Base-by-base conservation (phyloP, 2,329 filamentous ascomycete genomes). In the Cryoendolithus antarcticus region DNA sequence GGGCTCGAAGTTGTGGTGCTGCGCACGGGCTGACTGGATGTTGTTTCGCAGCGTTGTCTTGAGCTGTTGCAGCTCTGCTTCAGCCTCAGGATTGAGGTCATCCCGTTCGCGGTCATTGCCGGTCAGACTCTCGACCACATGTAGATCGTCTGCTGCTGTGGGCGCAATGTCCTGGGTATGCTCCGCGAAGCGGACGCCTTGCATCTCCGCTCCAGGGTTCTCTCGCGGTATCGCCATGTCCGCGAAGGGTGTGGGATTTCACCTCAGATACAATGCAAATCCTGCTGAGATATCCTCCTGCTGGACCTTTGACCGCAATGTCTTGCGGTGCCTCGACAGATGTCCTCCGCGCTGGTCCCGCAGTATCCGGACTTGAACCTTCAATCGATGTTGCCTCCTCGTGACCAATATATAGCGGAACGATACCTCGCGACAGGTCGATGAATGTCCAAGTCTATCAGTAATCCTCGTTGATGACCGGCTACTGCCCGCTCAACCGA, bases 1-100 rank as follows among this genome's bases (percentile, higher is more conserved):
- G 28, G 89, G 81, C 58, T 95, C 88, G 55, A 88, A 96, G 32
- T 82, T 79, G 62, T 86, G 93, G 57, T 86, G 84, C 57, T 82
- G 82, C 69, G 93, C 76, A 47, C 88, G 77, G 41, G 77, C 74
- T 52, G 88, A 81, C 64, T 95, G 88, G 44, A 94, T 71, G 51
- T 80, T 77, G 45, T 77, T 76, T 48, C 86, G 81, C 19, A 93
- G 67, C 15, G 76, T 79, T 50, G 77, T 75, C 37, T 82, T 79
- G 44, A 94, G 66, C 43, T 77, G 77, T 48, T 74, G 75, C 41
- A 93, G 67, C 55, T 88, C 74, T 37, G 40, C 30, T 43, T 54
- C 41, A 4, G 51, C 50, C 40, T 73, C 66, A 5, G 58, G 56
- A 40, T 57, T 57, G 47, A 66, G 50, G 37, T 56, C 54, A 42